A percentile compares a stretch with the other conserved stretches of the same genome.
Evolutionary conservation across 2,329 filamentous ascomycete genomes (phyloP).

Genomic region (Neopestalotiopsis sp.): DNA sequence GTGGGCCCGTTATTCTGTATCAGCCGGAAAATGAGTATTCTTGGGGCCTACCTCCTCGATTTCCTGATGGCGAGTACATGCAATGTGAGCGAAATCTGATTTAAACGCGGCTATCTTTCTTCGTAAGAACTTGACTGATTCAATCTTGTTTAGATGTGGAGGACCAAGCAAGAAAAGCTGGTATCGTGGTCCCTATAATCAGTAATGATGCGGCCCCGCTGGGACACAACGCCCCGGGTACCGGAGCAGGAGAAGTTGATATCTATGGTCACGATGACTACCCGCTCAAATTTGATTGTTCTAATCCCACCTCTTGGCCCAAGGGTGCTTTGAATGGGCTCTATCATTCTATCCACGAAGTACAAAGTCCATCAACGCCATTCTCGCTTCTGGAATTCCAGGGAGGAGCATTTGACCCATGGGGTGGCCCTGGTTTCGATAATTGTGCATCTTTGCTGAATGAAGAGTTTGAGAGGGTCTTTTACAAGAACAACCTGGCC

Average conservation of each 20-base stretch:
- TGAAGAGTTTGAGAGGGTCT: conserved; percentile 74
- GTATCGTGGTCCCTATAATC: conserved; percentile 75
- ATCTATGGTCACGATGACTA: conserved; percentile 46
- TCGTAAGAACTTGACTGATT: background rate
- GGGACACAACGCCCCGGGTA: conserved; percentile 64
- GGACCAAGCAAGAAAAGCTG: conserved; percentile 68
- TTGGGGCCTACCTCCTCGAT: conserved; percentile 38
- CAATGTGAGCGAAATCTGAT: conserved; percentile 41
- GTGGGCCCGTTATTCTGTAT: conserved; percentile 76
- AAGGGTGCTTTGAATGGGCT: conserved; percentile 56
- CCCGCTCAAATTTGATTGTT: conserved; percentile 47
- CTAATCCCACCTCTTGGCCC: conserved; percentile 58
- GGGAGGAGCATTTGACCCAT: conserved; percentile 74
- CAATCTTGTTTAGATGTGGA: conserved; percentile 53
- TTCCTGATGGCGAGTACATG: conserved; percentile 69
- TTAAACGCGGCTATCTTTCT: background rate
- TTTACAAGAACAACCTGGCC: conserved; percentile 76
- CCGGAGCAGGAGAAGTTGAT: conserved; percentile 44
- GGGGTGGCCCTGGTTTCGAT: conserved; percentile 72
- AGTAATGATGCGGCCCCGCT: conserved; percentile 70
- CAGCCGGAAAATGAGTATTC: conserved; percentile 85
- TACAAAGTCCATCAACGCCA: conserved; percentile 67
- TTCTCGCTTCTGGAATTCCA: conserved; percentile 59
- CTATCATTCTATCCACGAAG: conserved; percentile 56
- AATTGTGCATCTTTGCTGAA: conserved; percentile 67